Evolutionary conservation across 345 rosid genomes (phyloP), one percentile per base, ranked within the genome.

Genomic region (Camelina neglecta): DNA sequence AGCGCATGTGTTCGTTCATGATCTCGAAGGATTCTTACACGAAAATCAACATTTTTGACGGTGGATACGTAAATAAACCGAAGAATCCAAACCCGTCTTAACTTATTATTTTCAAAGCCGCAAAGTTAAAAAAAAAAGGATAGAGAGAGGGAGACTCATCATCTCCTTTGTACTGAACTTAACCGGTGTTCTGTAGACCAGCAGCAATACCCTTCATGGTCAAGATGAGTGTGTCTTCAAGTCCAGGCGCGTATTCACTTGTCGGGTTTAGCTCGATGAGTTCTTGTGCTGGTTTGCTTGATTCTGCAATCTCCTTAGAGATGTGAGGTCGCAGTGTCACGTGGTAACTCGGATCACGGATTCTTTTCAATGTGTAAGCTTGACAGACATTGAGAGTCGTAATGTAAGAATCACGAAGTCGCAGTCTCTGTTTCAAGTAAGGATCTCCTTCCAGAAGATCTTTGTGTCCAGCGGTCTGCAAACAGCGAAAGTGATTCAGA

Each of bases 201-300:
- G 99, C 98, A 33, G 99, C 99, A 55, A 93, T 86, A 65, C 99
- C 99, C 85, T 96, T 96, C 97, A 91, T 93, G 23, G 98, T 96
- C 84, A 96, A 79, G 79, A 96, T 93, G 16, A 96, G 85, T 70
- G 98, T 93, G 79, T 93, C 99, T 72, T 93, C 98, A 20, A 92
- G 84, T 15, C 98, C 98, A 16, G 98, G 97, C 0, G 96, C 95
- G 55, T 92, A 92, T 44, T 95, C 99, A 7, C 97, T 92, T 1
- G 84, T 90, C 0, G 96, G 97, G 81, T 92, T 95, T 53, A 95
- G 93, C 77, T 81, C 87, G 72, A 90, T 82, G 55, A 92, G 97
- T 81, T 80, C 80, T 59, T 74, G 78, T 0, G 86, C 90, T 0
- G 92, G 83, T 31, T 88, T 96, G 89, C 85, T 83, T 0, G 95